Base-by-base conservation (phyloP, 1,284 basidiomycete species). In the Cryptococcus maquisensis region DNA sequence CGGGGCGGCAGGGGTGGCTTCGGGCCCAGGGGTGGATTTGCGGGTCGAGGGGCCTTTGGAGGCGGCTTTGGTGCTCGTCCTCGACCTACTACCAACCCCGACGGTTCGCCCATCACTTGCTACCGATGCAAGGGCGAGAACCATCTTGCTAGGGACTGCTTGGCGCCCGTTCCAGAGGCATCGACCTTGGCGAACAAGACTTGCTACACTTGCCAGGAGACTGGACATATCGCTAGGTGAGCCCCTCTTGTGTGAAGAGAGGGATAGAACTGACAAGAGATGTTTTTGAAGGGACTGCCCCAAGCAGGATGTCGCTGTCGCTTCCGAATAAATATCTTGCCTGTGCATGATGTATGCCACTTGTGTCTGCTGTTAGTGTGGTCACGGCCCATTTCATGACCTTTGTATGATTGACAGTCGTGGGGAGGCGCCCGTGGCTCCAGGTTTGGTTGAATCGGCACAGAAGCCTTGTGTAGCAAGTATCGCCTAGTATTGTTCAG, bases 131-230 rank as follows among this genome's bases (percentile, higher is more conserved):
- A 71, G 51, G 75, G 73, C 38, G 69, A 72, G 54, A 74, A 74
- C 63, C 75, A 76, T 60, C 59, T 74, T 47, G 75, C 75, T 28
- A 63, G 72, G 47, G 73, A 76, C 61, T 76, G 75, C 59, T 64
- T 75, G n/a, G 68, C 71, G 41, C 72, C 72, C 3, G 55, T 65
- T 41, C 70, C 73, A 57, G 69, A 74, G 56, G 62, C 66, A 28
- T 56, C 67, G 43, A 63, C 63, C 54, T 60, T 67, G 51, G 63
- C 69, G 20, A 45, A 57, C 46, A 74, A 74, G 63, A 72, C 67
- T 60, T 76, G 75, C 65, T 76, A 74, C 72, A 72, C 71, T 63
- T 76, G 75, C 60, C 66, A 70, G 60, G 67, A 72, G 62, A 62
- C 67, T 20, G 73, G 73, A 37, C 75, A 76, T 64, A 70, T 76